These are phyloP conservation scores for Boechera divaricarpa DNA, from an alignment of 345 rosid genomes.

Conservation along the genomic window DNA sequence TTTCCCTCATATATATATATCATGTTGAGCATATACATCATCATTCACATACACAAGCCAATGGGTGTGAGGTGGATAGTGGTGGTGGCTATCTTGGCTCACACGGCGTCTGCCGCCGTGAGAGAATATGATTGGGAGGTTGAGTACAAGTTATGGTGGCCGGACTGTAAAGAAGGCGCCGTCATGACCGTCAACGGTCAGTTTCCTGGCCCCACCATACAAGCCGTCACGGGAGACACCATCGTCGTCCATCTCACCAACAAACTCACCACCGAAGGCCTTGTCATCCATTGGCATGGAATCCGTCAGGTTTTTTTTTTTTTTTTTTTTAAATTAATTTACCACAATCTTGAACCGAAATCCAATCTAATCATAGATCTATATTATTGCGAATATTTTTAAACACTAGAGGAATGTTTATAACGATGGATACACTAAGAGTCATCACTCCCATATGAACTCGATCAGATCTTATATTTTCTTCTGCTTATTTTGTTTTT, in stretches of 20 bases:
- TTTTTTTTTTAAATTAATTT: neutral
- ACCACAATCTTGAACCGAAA: neutral
- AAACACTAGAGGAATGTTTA: neutral
- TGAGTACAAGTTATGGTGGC: conserved; percentile 63
- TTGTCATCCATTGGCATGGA: conserved; percentile 96
- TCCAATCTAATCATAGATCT: neutral
- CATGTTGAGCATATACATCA: neutral
- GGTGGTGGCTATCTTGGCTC: conserved; percentile 33
- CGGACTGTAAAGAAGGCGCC: conserved; percentile 65
- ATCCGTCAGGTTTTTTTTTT: conserved; percentile 63
- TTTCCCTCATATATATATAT: conserved; percentile 19
- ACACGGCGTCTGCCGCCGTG: conserved; percentile 36
- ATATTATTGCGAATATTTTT: neutral
- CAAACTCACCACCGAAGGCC: conserved; percentile 77
- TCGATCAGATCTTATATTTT: conserved; percentile 3
- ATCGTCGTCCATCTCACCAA: conserved; percentile 69
- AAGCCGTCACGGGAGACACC: conserved; percentile 68
- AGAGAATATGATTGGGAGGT: conserved; percentile 72
- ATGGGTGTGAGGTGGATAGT: conserved; percentile 37
- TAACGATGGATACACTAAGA: neutral
- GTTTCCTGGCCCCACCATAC: conserved; percentile 88
- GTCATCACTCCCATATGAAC: conserved; percentile 21
- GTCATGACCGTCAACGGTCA: conserved; percentile 80
- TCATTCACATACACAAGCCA: conserved; percentile 23
- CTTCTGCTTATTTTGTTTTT: neutral